These are phyloP conservation scores for Starmerella floricola DNA, from an alignment of 805 yeast genomes.

Conservation along the genomic window DNA sequence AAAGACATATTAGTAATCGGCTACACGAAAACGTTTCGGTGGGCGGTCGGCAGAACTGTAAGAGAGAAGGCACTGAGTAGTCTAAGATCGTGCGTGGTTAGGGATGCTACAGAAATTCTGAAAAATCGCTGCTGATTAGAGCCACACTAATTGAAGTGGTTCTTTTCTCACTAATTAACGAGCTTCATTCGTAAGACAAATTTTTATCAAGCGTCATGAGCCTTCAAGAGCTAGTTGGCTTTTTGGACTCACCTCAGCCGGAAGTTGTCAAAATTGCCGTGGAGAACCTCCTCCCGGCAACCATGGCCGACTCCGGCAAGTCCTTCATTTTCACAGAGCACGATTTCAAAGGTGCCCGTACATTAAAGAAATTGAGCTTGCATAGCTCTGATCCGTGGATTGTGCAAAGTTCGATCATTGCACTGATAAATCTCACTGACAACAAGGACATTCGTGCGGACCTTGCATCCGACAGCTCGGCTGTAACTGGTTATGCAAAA, in stretches of 20 bases:
- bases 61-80: too few relatives aligned
- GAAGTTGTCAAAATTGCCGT: constrained; percentile 74
- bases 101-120: too few relatives aligned
- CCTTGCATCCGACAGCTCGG: constrained; percentile 53
- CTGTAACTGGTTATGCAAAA: constrained; percentile 35
- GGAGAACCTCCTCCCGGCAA: constrained; percentile 65
- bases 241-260: constrained; percentile 69
- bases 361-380: constrained; percentile 38
- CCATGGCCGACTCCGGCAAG: constrained; percentile 45
- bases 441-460: constrained; percentile 49
- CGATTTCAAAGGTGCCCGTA: constrained; percentile 56
- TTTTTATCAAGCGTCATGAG: constrained; percentile 8
- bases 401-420: constrained; percentile 55
- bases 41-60: too few relatives aligned
- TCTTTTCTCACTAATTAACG: too few relatives aligned
- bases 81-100: too few relatives aligned
- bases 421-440: constrained; percentile 71
- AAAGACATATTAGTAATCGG: too few relatives aligned
- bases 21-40: too few relatives aligned
- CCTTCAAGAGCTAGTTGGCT: constrained; percentile 45
- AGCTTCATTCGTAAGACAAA: too few relatives aligned
- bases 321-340: constrained; percentile 56
- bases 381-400: constrained; percentile 27
- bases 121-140: too few relatives aligned
- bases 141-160: too few relatives aligned